A percentile compares a stretch with the other conserved stretches of the same genome.
Evolutionary conservation across 345 rosid species (phyloP).

Genomic region (Boechera stricta): DNA sequence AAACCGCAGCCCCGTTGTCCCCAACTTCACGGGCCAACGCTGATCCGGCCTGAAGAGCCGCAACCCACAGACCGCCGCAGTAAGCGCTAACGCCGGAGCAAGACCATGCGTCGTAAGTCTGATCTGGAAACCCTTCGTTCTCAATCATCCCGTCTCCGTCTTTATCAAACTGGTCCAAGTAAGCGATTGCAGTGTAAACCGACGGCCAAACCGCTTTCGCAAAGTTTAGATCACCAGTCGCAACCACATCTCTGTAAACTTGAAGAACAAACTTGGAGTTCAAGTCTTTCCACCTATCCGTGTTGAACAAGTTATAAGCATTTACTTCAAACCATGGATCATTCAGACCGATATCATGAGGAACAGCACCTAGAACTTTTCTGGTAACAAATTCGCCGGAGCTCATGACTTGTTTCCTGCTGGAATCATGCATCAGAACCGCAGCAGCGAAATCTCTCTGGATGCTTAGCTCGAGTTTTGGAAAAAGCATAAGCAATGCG

Average conservation of each 20-base stretch:
- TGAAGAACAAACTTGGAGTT: constrained; percentile 82
- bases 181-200: constrained; percentile 72
- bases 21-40: constrained; percentile 67
- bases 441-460: constrained; percentile 83
- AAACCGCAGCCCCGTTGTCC: constrained; percentile 54
- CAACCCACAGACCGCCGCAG: constrained; percentile 84
- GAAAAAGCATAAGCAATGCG: constrained; percentile 75
- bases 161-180: constrained; percentile 82
- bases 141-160: constrained; percentile 86
- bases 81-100: constrained; percentile 72
- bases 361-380: constrained; percentile 70
- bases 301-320: constrained; percentile 64
- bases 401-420: constrained; percentile 57
- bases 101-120: constrained; percentile 80
- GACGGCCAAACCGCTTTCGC: constrained; percentile 77
- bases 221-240: constrained; percentile 67
- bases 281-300: constrained; percentile 82
- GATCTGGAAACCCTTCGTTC: constrained; percentile 87
- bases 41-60: constrained; percentile 79
- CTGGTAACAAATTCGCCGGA: constrained; percentile 61
- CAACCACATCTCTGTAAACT: constrained; percentile 66
- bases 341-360: constrained; percentile 72
- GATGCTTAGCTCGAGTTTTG: constrained; percentile 74
- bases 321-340: constrained; percentile 82
- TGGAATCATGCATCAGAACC: constrained; percentile 72